phyloP scores from a whole-genome alignment of 2,329 filamentous ascomycete genomes.

The Beauveria brongniartii region DNA sequence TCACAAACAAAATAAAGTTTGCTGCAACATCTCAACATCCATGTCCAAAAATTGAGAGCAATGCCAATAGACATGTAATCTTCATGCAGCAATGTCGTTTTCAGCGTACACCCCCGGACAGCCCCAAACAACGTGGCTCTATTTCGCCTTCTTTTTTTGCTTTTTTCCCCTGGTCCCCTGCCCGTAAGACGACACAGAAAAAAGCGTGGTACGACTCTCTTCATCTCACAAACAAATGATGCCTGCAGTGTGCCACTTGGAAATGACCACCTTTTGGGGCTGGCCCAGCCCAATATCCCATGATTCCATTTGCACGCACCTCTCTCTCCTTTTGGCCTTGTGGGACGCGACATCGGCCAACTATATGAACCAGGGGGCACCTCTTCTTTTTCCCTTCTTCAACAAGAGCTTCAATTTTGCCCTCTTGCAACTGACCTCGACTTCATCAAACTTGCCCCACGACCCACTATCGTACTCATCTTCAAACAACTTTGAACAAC shows the following conservation, averaged over 20 bases:
- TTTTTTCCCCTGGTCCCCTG: not conserved
- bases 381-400: not conserved
- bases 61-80: not conserved
- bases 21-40: not conserved
- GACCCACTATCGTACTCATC: too few relatives aligned
- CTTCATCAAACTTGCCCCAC: too few relatives aligned
- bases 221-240: too few relatives aligned
- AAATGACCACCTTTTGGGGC: not conserved
- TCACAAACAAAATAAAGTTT: not conserved
- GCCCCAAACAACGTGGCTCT: not conserved
- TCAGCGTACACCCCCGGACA: not conserved
- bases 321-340: not conserved
- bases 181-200: too few relatives aligned
- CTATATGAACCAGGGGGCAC: not conserved
- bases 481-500: too few relatives aligned
- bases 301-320: not conserved
- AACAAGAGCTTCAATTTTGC: too few relatives aligned
- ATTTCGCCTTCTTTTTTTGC: not conserved
- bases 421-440: too few relatives aligned
- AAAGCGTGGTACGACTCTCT: too few relatives aligned
- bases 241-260: too few relatives aligned
- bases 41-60: not conserved
- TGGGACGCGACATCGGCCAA: conserved; percentile 2
- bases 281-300: not conserved
- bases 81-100: not conserved